Conservation (phyloP, 192 early-diverging fungal genomes). For the Rhizoclosmatium globosum region DNA sequence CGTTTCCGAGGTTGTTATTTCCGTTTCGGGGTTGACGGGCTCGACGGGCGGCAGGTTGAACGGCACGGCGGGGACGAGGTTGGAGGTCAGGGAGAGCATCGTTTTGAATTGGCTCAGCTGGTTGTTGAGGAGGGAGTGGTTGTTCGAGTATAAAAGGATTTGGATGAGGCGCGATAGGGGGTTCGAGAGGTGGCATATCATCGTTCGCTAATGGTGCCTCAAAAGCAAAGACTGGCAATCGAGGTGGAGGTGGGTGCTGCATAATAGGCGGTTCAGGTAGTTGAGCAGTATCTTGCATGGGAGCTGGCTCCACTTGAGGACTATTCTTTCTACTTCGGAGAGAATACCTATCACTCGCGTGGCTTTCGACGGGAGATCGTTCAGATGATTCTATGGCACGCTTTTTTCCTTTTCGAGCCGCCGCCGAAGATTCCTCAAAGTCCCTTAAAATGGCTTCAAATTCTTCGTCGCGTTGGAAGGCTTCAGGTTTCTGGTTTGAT, state of each 20-base stretch:
- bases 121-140: no score
- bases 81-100: no score
- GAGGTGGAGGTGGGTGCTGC: not conserved
- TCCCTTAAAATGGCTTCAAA: slow-evolving; percentile 2
- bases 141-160: no score
- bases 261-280: no score
- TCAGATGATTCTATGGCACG: not conserved
- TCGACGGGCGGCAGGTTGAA: no score
- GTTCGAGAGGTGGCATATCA: no score
- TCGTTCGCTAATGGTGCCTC: slow-evolving; percentile 1
- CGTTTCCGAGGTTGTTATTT: slow-evolving; percentile 16
- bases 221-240: not conserved
- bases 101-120: no score
- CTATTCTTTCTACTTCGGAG: slow-evolving; percentile 13
- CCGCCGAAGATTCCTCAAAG: not conserved
- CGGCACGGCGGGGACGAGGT: no score
- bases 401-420: not conserved
- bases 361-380: slow-evolving; percentile 3
- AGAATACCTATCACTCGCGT: not conserved
- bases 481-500: no score
- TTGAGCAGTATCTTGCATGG: not conserved
- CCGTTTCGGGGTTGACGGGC: no score
- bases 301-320: not conserved
- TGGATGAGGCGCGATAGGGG: no score
- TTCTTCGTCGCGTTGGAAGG: not conserved